These are phyloP conservation scores for Rutstroemia sp. DNA, from an alignment of 2,329 filamentous ascomycete species.

Conservation along the genomic window DNA sequence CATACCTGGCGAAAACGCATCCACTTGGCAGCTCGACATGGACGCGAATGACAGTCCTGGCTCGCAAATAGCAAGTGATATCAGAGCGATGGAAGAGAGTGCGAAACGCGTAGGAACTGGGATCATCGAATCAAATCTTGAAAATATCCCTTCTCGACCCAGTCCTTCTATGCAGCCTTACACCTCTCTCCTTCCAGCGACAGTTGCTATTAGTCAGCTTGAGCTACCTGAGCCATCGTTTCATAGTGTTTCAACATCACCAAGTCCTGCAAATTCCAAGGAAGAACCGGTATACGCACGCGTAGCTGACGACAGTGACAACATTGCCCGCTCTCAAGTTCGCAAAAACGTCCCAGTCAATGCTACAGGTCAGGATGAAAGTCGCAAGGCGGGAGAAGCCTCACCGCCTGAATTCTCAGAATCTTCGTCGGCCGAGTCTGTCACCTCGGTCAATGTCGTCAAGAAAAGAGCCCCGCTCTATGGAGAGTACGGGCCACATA, in stretches of 20 bases:
- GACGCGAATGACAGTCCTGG: not conserved
- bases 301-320: no score
- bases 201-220: not conserved
- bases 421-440: no score
- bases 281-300: no score
- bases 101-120: no score
- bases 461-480: not conserved
- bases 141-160: not conserved
- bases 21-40: no score
- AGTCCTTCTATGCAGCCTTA: not conserved
- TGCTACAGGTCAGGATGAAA: not conserved
- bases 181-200: not conserved
- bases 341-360: not conserved
- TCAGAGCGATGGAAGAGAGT: not conserved
- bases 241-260: no score
- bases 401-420: not conserved
- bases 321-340: no score
- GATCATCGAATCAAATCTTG: no score
- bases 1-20: conserved; percentile 1
- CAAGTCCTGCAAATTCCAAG: no score
- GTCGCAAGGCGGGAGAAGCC: no score
- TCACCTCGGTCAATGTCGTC: not conserved
- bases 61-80: conserved; percentile 12
- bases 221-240: no score
- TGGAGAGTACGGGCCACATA: conserved; percentile 3